Conservation (phyloP, 306 rosid genomes). For the Gynostemma pentaphyllum region DNA sequence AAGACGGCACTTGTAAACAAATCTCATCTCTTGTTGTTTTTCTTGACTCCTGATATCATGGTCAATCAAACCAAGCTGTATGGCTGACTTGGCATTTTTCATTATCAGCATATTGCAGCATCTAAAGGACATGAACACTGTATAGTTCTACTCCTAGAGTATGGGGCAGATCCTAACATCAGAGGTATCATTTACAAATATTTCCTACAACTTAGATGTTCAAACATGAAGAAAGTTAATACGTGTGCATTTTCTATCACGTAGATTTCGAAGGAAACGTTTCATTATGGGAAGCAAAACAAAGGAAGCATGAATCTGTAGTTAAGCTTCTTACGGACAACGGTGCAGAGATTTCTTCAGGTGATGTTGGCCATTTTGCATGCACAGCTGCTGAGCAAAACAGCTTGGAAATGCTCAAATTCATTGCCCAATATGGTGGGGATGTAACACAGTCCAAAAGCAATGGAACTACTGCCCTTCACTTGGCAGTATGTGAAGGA, state of each 20-base stretch:
- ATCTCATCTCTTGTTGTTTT: background rate
- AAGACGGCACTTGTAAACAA: conserved; percentile 65
- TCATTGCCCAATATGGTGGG: conserved; percentile 39
- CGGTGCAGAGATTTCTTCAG: conserved; percentile 40
- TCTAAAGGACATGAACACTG: conserved; percentile 57
- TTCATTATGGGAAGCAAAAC: conserved; percentile 73
- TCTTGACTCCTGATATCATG: background rate
- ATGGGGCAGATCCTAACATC: conserved; percentile 56
- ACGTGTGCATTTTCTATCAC: background rate
- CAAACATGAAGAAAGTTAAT: background rate
- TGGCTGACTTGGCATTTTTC: background rate
- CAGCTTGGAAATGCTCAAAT: conserved; percentile 44
- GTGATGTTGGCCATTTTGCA: conserved; percentile 54
- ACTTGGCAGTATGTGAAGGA: conserved; percentile 63
- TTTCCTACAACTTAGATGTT: background rate
- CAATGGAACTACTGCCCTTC: conserved; percentile 58
- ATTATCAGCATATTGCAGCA: conserved; percentile 62
- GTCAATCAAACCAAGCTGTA: too few relatives aligned
- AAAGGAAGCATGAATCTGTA: conserved; percentile 40
- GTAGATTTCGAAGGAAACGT: conserved; percentile 72
- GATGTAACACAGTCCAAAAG: conserved; percentile 32
- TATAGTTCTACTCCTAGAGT: conserved; percentile 54
- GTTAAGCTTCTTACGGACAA: conserved; percentile 38
- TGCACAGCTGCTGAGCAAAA: conserved; percentile 51
- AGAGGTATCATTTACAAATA: conserved; percentile 38